Evolutionary conservation across 305 asterid species (phyloP).

Genomic region (Fraxinus sp.): DNA sequence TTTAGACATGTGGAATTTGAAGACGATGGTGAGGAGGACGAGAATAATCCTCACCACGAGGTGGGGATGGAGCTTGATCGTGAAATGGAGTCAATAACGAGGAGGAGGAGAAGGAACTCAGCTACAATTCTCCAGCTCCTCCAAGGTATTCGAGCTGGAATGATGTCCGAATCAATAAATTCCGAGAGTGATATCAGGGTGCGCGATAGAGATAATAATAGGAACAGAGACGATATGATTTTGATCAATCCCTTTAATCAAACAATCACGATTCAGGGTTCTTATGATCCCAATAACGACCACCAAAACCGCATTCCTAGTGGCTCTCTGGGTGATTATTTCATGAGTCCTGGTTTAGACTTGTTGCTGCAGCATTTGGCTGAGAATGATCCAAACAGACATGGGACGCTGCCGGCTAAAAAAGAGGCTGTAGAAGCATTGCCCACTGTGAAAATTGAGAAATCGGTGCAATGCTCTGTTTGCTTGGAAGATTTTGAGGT

Average conservation of each 20-base stretch:
- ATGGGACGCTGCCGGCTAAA: constrained; percentile 81
- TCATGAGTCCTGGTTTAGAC: constrained; percentile 74
- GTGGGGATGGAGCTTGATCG: constrained; percentile 47
- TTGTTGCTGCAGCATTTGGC: constrained; percentile 74
- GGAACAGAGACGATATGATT: constrained; percentile 51
- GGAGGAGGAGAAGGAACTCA: constrained; percentile 63
- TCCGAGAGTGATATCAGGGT: constrained; percentile 24
- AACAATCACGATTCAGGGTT: constrained; percentile 57
- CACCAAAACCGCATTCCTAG: constrained; percentile 43
- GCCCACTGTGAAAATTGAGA: constrained; percentile 50
- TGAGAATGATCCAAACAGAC: constrained; percentile 72
- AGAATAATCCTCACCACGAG: constrained; percentile 15
- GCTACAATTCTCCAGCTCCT: constrained; percentile 70
- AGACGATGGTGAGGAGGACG: constrained; percentile 32
- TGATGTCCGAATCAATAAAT: constrained; percentile 41
- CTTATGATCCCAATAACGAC: constrained; percentile 32
- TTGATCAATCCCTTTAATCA: constrained; percentile 71
- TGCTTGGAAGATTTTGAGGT: constrained; percentile 80
- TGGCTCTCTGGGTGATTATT: constrained; percentile 73
- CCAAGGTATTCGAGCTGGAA: constrained; percentile 60
- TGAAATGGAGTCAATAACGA: constrained; percentile 48
- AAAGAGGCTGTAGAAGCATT: constrained; percentile 73
- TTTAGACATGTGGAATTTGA: constrained; percentile 47
- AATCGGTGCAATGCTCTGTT: constrained; percentile 55
- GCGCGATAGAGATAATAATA: constrained; percentile 20